Evolutionary conservation across 2,329 filamentous ascomycete species (phyloP).

Genomic region (Coleophoma crateriformis): DNA sequence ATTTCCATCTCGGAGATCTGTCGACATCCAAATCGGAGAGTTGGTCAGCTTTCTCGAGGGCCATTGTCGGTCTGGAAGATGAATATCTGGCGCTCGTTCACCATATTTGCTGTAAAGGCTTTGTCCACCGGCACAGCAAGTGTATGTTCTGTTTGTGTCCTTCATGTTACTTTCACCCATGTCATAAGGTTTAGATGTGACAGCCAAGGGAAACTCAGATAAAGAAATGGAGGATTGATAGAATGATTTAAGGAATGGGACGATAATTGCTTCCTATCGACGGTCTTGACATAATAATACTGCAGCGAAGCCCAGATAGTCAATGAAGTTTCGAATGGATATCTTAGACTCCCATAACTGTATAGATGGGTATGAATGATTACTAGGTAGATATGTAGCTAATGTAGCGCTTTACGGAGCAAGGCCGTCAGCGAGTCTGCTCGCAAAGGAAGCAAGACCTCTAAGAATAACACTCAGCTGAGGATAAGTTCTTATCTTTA

Average conservation of each 20-base stretch:
- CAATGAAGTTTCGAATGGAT: background rate
- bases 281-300: background rate
- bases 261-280: background rate
- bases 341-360: background rate
- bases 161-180: background rate
- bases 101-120: slow-evolving; percentile 3
- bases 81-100: slow-evolving; percentile 1
- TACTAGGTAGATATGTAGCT: background rate
- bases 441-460: background rate
- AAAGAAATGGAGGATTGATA: background rate
- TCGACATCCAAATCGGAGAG: slow-evolving; percentile 80
- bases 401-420: background rate
- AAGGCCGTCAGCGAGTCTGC: background rate
- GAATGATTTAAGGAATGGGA: background rate
- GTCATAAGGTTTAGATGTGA: background rate
- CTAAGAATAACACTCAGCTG: background rate
- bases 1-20: slow-evolving; percentile 82
- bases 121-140: slow-evolving; percentile 1
- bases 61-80: slow-evolving; percentile 21
- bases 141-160: background rate
- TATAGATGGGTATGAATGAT: background rate
- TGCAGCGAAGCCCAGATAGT: background rate
- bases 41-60: slow-evolving; percentile 53
- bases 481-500: background rate
- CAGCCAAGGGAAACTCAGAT: too few species aligned